Percentiles rank a stretch among this genome's conserved stretches.
These are phyloP conservation scores for Trichophyton verrucosum DNA, from an alignment of 2,329 filamentous ascomycete genomes.

Conservation along the genomic window DNA sequence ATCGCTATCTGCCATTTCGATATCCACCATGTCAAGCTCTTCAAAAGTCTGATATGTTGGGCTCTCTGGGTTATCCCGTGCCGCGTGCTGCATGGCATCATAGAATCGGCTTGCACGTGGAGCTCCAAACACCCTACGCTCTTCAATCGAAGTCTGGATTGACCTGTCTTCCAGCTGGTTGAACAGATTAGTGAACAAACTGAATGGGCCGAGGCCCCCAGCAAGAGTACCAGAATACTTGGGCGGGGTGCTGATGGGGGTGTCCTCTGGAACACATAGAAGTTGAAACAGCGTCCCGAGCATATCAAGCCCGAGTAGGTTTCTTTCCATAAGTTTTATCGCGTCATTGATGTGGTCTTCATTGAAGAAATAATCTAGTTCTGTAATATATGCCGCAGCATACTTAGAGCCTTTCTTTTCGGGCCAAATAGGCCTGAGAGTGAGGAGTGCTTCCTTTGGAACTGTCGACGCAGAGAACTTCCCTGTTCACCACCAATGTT, in stretches of 20 bases:
- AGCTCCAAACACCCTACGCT: not conserved
- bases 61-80: too few relatives aligned
- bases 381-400: constrained; percentile 9
- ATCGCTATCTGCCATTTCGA: not conserved
- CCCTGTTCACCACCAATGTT: constrained; percentile 1
- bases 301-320: constrained; percentile 10
- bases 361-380: constrained; percentile 10
- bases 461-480: constrained; percentile 11
- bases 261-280: constrained; percentile 8
- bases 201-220: constrained; percentile 10
- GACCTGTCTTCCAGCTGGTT: constrained; percentile 5
- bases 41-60: too few relatives aligned
- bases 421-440: constrained; percentile 10
- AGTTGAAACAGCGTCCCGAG: constrained; percentile 9
- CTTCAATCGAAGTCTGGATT: constrained; percentile 1
- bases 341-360: constrained; percentile 6
- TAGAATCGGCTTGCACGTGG: constrained; percentile 5
- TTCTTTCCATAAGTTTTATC: not conserved
- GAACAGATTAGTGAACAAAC: constrained; percentile 7
- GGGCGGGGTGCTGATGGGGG: constrained; percentile 6
- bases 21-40: too few relatives aligned
- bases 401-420: constrained; percentile 5
- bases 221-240: constrained; percentile 8
- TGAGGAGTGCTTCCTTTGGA: constrained; percentile 13
- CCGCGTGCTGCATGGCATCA: not conserved